phyloP scores from a whole-genome alignment of 2,329 filamentous ascomycete species.

The Dothiorella sarmentorum region DNA sequence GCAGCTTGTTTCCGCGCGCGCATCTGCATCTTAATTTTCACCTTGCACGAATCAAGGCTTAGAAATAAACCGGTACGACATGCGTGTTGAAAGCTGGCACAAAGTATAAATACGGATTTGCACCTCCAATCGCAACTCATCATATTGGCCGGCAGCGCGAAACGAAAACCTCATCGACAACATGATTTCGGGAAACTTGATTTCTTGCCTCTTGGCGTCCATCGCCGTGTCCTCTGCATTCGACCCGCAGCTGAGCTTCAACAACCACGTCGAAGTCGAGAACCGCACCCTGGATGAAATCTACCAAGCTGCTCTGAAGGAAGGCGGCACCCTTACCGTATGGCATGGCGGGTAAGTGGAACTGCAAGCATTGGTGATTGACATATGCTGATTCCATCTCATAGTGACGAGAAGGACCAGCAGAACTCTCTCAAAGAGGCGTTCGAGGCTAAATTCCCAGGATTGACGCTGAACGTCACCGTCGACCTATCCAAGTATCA shows the following conservation, averaged over 20 bases:
- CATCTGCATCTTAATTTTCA: no score
- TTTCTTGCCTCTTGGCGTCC: neutral
- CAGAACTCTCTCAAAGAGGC: slow-evolving; percentile 40
- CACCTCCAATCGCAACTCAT: no score
- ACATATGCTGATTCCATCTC: neutral
- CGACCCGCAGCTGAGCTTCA: slow-evolving; percentile 7
- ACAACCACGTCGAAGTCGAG: slow-evolving; percentile 31
- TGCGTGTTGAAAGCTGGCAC: neutral
- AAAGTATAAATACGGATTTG: neutral
- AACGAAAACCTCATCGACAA: neutral
- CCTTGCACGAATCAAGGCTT: neutral
- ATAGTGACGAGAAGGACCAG: slow-evolving; percentile 41
- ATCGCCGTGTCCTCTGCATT: slow-evolving; percentile 2
- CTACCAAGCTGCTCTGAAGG: slow-evolving; percentile 46
- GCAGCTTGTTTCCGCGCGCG: neutral
- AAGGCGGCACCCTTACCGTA: slow-evolving; percentile 45
- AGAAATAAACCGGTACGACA: neutral
- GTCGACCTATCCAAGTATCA: slow-evolving; percentile 58
- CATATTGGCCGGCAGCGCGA: no score
- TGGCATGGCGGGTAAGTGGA: slow-evolving; percentile 44
- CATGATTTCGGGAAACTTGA: neutral
- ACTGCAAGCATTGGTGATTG: neutral
- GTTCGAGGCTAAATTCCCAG: slow-evolving; percentile 49
- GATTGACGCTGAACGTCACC: slow-evolving; percentile 52
- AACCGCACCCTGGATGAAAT: slow-evolving; percentile 50